Base-by-base conservation (phyloP, 2,329 filamentous ascomycete species). In the Fusarium fracticaudum region DNA sequence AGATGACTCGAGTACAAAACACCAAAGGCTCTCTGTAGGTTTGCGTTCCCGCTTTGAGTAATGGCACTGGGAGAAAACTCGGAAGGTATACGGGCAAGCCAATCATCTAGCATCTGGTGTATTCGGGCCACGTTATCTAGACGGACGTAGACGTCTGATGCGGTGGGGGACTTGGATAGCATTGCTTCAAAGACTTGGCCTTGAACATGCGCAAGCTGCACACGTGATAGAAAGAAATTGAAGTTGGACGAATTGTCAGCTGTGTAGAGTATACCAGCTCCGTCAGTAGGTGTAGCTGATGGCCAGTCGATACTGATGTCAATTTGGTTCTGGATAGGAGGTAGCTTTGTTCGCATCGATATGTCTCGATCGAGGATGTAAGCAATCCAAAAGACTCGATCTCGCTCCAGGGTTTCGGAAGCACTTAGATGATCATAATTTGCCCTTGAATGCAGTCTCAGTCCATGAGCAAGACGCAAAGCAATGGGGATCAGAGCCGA, bases 341-440 rank as follows among this genome's bases (percentile, higher is more conserved):
- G 59, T 5, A 62, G 26, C 3, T 53, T 62, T 1, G 62, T 66
- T 1, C 71, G 48, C 54, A 64, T 29, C 2, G 58, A 44, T 10
- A 74, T 48, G 5, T 75, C 71, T 10, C 69, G 60, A 18, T 75
- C 72, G 1, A 74, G 60, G 10, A 75, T 50, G 3, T 75, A 75
- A 1, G 71, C 71, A 8, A 75, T 65, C 72, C 72, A 75, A 18
- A 75, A 74, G 0, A 73, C 73, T 1, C 73, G 60, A 22, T 48
- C 26, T 48, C 45, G 14, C 26, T 48, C 45, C 26, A 48, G 4
- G 4, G 45, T 8, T 6, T 48, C 45, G 0, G 45, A n/a, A 15
- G 9, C 2, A 12, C 2, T 22, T 3, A 48, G 9, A 31, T 48
- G 14, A 15, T 48, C 45, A 4, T 14, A 11, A 9, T 14, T 15